phyloP scores from a whole-genome alignment of 495 filamentous ascomycete species.

The Podospora bellae-mahoneyi region DNA sequence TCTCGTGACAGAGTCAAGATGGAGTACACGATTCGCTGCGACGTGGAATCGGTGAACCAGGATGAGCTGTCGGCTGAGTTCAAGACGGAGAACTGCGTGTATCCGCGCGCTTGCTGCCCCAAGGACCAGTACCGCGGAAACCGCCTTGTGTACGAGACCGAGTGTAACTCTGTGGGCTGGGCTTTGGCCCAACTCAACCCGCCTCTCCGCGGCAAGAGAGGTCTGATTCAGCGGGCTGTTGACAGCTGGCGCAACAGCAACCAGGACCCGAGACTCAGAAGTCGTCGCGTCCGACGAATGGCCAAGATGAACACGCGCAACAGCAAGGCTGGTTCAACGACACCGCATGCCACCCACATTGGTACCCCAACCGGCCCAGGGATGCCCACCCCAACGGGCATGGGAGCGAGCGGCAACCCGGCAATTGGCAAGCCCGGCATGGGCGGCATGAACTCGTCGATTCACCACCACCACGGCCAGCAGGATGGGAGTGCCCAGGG shows the following conservation, averaged over 20 bases:
- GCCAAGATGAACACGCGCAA: constrained; percentile 83
- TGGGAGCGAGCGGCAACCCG: constrained; percentile 44
- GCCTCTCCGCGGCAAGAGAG: constrained; percentile 84
- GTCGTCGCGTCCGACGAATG: constrained; percentile 86
- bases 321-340: constrained; percentile 53
- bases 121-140: constrained; percentile 97
- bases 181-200: constrained; percentile 91
- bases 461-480: constrained; percentile 70
- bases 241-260: constrained; percentile 99
- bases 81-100: constrained; percentile 97
- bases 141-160: constrained; percentile 90
- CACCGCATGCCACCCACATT: constrained; percentile 46
- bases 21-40: constrained; percentile 98
- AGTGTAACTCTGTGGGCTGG: constrained; percentile 98
- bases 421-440: constrained; percentile 55
- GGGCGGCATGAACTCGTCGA: constrained; percentile 56
- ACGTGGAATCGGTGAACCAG: constrained; percentile 93
- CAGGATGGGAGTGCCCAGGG: constrained; percentile 64
- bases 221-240: constrained; percentile 92
- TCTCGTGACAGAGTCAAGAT: constrained; percentile 97
- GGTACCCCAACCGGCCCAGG: constrained; percentile 53
- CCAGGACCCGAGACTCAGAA: constrained; percentile 85
- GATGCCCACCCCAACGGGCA: constrained; percentile 49
- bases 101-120: constrained; percentile 87
- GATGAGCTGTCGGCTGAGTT: constrained; percentile 82